A percentile compares a stretch with the other conserved stretches of the same genome.
Conservation (phyloP, 352 stramenopile genomes). For the Pythium sp. region DNA sequence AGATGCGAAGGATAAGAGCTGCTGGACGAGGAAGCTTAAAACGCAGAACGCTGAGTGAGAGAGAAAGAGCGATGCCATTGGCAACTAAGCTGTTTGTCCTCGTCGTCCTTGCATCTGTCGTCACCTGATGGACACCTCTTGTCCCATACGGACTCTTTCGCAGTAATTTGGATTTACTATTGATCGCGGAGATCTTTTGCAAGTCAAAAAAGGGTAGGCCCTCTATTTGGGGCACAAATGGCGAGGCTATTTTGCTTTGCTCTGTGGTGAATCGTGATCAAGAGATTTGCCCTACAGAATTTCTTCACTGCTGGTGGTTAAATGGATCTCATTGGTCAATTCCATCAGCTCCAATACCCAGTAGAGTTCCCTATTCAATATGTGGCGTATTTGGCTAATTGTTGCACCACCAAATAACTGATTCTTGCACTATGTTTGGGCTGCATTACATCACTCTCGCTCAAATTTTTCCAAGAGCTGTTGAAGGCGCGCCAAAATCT, state of each 20-base stretch:
- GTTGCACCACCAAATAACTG: too few relatives aligned
- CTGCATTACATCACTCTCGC: too few relatives aligned
- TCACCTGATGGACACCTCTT: neutral
- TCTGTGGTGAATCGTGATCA: slow-evolving; percentile 78
- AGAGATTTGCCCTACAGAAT: slow-evolving; percentile 84
- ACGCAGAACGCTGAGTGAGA: neutral
- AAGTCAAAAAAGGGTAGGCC: slow-evolving; percentile 17
- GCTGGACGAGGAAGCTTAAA: neutral
- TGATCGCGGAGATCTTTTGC: neutral
- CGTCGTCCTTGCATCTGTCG: neutral
- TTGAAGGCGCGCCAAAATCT: slow-evolving; percentile 42
- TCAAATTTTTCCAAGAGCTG: slow-evolving; percentile 29
- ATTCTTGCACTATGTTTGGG: too few relatives aligned
- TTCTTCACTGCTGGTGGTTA: slow-evolving; percentile 39
- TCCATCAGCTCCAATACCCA: slow-evolving; percentile 17
- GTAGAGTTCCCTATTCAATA: too few relatives aligned
- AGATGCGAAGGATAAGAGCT: neutral
- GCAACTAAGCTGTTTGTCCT: neutral
- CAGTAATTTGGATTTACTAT: neutral
- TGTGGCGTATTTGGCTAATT: too few relatives aligned
- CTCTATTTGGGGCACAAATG: neutral
- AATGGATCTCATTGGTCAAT: slow-evolving; percentile 40
- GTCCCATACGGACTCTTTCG: slow-evolving; percentile 7
- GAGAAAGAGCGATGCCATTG: neutral
- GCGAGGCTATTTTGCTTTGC: neutral